phyloP scores from a whole-genome alignment of 768 basidiomycete species.

The Russula vinacea region DNA sequence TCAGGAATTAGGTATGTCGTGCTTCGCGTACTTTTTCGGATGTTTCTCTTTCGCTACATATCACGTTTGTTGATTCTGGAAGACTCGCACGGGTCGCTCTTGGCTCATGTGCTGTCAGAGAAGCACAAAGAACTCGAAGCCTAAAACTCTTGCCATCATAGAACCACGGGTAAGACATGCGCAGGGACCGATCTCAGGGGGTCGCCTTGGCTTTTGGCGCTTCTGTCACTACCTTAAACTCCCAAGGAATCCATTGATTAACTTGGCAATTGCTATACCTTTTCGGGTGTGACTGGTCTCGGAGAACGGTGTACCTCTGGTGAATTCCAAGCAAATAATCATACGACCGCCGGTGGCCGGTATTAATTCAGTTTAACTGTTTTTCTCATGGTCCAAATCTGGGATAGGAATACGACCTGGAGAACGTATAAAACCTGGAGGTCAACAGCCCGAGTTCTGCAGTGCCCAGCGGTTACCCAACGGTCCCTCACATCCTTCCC shows the following conservation, averaged over 20 bases:
- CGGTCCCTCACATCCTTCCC: constrained; percentile 9
- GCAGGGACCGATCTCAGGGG: neutral
- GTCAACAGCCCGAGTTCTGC: neutral
- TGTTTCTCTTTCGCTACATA: neutral
- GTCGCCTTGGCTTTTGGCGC: neutral
- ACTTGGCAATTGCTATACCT: neutral
- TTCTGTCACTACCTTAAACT: neutral
- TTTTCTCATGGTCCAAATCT: neutral
- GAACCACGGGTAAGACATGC: neutral
- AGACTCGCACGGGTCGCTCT: neutral
- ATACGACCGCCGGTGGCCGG: neutral
- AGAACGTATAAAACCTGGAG: constrained; percentile 13
- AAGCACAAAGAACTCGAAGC: neutral
- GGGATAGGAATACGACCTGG: constrained; percentile 12
- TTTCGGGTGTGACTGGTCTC: neutral
- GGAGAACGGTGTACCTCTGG: neutral
- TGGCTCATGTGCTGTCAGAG: neutral
- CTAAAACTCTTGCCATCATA: neutral
- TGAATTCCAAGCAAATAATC: neutral
- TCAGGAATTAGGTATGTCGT: neutral
- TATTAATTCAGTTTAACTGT: neutral
- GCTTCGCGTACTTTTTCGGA: neutral
- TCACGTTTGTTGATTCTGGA: neutral
- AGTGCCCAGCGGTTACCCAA: constrained; percentile 25
- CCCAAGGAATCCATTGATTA: neutral